Percentiles rank a stretch among this genome's conserved stretches.
Evolutionary conservation across 805 yeast genomes (phyloP).

Genomic region (Tetrapisispora fleetii): DNA sequence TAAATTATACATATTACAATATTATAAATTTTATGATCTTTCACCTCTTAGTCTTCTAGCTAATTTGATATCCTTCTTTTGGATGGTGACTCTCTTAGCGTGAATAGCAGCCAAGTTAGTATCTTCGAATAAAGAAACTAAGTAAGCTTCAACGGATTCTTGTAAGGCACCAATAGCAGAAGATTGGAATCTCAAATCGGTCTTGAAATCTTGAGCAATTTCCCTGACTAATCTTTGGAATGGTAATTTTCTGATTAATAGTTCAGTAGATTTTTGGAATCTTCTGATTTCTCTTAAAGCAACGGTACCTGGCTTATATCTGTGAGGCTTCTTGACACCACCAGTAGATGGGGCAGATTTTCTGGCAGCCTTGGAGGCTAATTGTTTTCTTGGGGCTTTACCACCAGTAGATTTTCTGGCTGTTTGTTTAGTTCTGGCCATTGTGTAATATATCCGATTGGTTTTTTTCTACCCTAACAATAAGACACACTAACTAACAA

Average conservation of each 20-base stretch:
- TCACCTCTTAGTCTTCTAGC: constrained; percentile 98
- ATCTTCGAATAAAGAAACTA: constrained; percentile 92
- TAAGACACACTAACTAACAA: not conserved
- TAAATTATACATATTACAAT: not conserved
- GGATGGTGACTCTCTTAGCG: constrained; percentile 98
- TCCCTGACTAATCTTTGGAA: constrained; percentile 95
- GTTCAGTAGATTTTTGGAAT: constrained; percentile 92
- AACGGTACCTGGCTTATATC: constrained; percentile 95
- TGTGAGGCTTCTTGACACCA: constrained; percentile 90
- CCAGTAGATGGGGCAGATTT: constrained; percentile 85
- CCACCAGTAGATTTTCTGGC: constrained; percentile 94
- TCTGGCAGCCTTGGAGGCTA: constrained; percentile 89
- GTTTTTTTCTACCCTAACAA: not conserved
- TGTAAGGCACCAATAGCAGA: constrained; percentile 96
- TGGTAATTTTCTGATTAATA: constrained; percentile 89
- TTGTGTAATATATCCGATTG: constrained; percentile 20
- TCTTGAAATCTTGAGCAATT: constrained; percentile 87
- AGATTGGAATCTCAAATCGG: constrained; percentile 91
- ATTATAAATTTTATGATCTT: constrained; percentile 47
- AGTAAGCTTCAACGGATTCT: constrained; percentile 97
- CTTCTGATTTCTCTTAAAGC: constrained; percentile 95
- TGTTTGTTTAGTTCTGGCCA: constrained; percentile 92
- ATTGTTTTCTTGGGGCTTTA: constrained; percentile 90
- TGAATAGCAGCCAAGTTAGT: constrained; percentile 97
- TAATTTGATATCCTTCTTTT: constrained; percentile 94